Evolutionary conservation across 495 filamentous ascomycete genomes (phyloP), one percentile per base, ranked within the genome.

Genomic region (Amphirosellinia nigrospora): DNA sequence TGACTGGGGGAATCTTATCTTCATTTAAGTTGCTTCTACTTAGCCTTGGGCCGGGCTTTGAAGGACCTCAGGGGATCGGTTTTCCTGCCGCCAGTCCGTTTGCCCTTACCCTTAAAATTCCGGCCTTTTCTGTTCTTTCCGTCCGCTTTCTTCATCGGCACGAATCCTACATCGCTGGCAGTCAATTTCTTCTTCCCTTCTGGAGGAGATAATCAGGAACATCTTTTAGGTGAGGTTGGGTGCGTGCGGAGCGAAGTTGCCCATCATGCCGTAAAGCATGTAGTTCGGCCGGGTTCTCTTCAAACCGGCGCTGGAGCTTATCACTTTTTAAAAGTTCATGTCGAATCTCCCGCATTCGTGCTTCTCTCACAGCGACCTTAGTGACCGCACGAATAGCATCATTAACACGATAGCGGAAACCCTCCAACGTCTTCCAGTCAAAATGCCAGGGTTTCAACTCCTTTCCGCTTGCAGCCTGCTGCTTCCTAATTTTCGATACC

Each of bases 191-290:
- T 89, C 74, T 87, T 90, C 0, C 92, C 94, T 71, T 92, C 93
- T 0, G 96, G 96, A 99, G 85, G 56, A 99, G 80, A 80, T 99
- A 99, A 30, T 97, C 94, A 0, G 96, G 96, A 3, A 99, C 93
- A 82, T 98, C 94, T 80, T 93, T 97, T 68, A 99, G 80, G 85
- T 99, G 96, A 13, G 90, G 86, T 81, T 97, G 94, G 36, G 94
- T 86, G 71, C 92, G 85, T 5, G 92, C 91, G 26, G 90, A 86
- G 70, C 93, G 89, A 53, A 96, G 81, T 79, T 97, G 96, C 11
- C 89, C 91, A 77, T 99, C 96, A 76, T 99, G 96, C 34, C 96
- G 86, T 62, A 99, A 84, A 77, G 96, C 92, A 26, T 90, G 86
- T 50, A 98, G 81, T 75, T 98, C 94, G 9, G 89, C 89, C 0